Percentiles rank a stretch among this genome's conserved stretches.
Conservation (phyloP, 2,329 filamentous ascomycete genomes). For the Xylaria arbuscula region DNA sequence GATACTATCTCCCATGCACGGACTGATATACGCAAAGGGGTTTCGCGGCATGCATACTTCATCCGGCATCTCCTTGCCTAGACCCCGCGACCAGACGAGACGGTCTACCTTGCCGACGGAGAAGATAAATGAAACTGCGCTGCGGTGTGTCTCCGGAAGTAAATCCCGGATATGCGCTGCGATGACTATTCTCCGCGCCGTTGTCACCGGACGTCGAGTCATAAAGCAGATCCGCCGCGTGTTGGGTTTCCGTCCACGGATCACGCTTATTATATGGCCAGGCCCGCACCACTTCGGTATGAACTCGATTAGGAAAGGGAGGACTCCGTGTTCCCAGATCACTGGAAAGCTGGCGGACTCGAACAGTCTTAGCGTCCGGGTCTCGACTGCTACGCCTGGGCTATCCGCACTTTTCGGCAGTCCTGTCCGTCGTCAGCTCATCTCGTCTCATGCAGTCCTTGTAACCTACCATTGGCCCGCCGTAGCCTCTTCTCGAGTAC, state of each 20-base stretch:
- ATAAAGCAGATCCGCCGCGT: constrained; percentile 56
- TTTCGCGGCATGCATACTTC: constrained; percentile 57
- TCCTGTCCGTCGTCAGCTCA: constrained; percentile 39
- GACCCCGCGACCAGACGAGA: constrained; percentile 55
- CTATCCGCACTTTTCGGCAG: constrained; percentile 49
- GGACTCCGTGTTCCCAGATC: constrained; percentile 57
- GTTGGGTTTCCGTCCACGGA: constrained; percentile 51
- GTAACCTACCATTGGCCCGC: constrained; percentile 45
- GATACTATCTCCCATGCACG: constrained; percentile 60
- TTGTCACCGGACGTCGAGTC: constrained; percentile 51
- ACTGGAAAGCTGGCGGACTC: constrained; percentile 55
- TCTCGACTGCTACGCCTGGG: constrained; percentile 47
- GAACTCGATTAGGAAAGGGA: constrained; percentile 57
- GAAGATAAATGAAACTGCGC: constrained; percentile 53
- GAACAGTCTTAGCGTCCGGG: constrained; percentile 46
- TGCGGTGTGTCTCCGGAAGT: constrained; percentile 51
- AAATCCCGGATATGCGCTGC: constrained; percentile 56
- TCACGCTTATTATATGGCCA: constrained; percentile 55
- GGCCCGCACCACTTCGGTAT: constrained; percentile 57
- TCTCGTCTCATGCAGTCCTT: not conserved
- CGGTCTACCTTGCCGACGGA: constrained; percentile 54
- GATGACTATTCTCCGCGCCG: constrained; percentile 54
- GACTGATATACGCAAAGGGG: constrained; percentile 56
- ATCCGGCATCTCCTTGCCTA: constrained; percentile 53
- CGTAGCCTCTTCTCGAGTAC: constrained; percentile 52